Conservation (phyloP, 129 eudicot species). For the Lactuca sativa region DNA sequence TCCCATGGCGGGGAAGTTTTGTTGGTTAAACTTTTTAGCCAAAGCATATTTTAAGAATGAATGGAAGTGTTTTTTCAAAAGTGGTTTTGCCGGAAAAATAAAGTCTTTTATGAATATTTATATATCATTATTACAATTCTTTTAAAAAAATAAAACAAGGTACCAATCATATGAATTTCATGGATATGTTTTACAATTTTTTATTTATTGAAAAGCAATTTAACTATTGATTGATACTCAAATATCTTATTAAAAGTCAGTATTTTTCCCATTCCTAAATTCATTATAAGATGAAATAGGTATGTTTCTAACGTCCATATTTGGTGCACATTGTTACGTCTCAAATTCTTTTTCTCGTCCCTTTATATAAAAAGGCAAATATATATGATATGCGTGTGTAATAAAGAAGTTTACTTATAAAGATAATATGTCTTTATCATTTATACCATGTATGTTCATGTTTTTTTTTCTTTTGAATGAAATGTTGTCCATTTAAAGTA, state of each 20-base stretch:
- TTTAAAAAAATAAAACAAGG: no score
- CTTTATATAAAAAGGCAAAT: background rate
- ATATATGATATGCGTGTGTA: background rate
- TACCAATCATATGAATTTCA: no score
- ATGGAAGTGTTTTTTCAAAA: background rate
- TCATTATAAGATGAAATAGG: background rate
- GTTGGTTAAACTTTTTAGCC: constrained; percentile 4
- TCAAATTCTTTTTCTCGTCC: background rate
- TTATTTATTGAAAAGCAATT: background rate
- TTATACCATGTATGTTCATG: no score
- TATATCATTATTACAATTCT: no score
- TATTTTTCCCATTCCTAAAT: no score
- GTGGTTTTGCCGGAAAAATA: background rate
- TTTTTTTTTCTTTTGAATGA: no score
- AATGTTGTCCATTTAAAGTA: no score
- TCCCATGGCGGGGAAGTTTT: constrained; percentile 24
- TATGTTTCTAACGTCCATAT: background rate
- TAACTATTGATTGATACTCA: background rate
- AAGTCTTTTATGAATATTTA: no score
- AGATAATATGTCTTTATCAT: no score
- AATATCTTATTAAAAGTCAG: no score
- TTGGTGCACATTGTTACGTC: background rate
- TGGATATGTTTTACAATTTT: background rate
- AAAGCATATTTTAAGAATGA: background rate
- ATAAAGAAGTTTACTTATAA: background rate